Evolutionary conservation across 352 stramenopile species (phyloP).

Genomic region (Pythium angustatum): DNA sequence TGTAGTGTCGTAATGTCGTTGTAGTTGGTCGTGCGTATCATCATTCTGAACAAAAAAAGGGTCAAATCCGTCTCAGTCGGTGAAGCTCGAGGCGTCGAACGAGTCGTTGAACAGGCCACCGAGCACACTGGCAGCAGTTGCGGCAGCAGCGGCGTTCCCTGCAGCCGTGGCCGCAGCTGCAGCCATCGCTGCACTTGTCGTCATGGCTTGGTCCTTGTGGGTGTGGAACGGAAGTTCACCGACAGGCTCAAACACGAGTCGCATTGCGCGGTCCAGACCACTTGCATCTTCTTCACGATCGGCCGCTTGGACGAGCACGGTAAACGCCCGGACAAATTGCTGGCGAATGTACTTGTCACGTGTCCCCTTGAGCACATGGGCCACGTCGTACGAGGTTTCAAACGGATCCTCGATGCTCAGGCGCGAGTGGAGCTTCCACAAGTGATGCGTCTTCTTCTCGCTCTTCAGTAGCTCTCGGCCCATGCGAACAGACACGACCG

Average conservation of each 20-base stretch:
- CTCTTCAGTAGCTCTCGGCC: conserved; percentile 67
- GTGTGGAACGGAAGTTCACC: conserved; percentile 31
- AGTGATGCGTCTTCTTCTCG: conserved; percentile 61
- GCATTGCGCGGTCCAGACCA: conserved; percentile 20
- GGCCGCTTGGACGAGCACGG: conserved; percentile 53
- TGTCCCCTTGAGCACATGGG: conserved; percentile 93
- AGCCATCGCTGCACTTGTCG: conserved; percentile 20
- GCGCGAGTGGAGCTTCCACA: conserved; percentile 79
- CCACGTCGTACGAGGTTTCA: conserved; percentile 97
- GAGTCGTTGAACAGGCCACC: conserved; percentile 28
- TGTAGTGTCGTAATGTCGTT: conserved; percentile 22
- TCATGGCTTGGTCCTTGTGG: conserved; percentile 28
- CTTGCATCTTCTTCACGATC: neutral
- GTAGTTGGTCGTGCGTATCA: conserved; percentile 1
- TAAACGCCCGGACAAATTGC: conserved; percentile 74
- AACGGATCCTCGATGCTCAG: conserved; percentile 98
- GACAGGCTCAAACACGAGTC: conserved; percentile 23
- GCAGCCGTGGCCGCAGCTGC: conserved; percentile 14
- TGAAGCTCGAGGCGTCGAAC: conserved; percentile 26
- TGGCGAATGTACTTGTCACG: conserved; percentile 87
- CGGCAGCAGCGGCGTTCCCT: conserved; percentile 20
- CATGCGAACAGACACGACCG: conserved; percentile 74
- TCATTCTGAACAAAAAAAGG: conserved; percentile 22
- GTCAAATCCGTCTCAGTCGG: conserved; percentile 14
- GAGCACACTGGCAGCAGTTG: conserved; percentile 23